Base-by-base conservation (phyloP, 495 filamentous ascomycete species). In the Corynascus novoguineensis region DNA sequence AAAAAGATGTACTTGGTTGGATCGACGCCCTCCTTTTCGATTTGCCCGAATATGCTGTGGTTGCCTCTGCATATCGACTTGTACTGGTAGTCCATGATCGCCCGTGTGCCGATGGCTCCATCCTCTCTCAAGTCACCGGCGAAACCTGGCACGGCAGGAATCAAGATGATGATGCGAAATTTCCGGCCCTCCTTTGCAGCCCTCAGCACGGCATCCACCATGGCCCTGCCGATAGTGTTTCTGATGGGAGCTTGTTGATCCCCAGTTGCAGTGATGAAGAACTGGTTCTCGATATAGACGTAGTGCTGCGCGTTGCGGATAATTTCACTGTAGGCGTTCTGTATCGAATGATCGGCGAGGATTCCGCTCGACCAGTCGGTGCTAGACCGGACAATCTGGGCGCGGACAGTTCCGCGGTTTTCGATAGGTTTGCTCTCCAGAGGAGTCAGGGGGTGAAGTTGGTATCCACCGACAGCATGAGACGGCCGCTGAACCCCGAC, bases 11-110 rank as follows among this genome's bases (percentile, higher is more conserved):
- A 78, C 40, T 96, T 69, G 60, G 60, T 81, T 0, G 93, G 89
- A 62, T 97, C 81, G 15, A 96, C 82, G 4, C 89, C 92, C 60
- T 89, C 80, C 4, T 85, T 85, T 22, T 78, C 70, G 27, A 97
- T 83, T 62, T 87, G 87, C 15, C 80, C 86, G 63, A 86, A 91
- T 48, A 97, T 97, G 11, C 89, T 95, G 68, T 96, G 78, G 62
- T 95, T 85, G 2, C 93, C 92, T 12, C 92, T 87, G 63, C 85
- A 85, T 57, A 98, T 95, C 1, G 90, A 93, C 68, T 93, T 97
- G 73, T 92, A 98, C 68, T 97, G 92, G 68, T 97, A 98, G 66
- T 96, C 92, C 90, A 98, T 98, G 66, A 97, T 98, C 4, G 91
- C 91, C 55, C 90, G 74, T 0, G 92, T 97, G 22, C 93, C 92